Evolutionary conservation across 2,329 filamentous ascomycete genomes (phyloP), one percentile per base, ranked within the genome.

Genomic region (Botrytis deweyae): DNA sequence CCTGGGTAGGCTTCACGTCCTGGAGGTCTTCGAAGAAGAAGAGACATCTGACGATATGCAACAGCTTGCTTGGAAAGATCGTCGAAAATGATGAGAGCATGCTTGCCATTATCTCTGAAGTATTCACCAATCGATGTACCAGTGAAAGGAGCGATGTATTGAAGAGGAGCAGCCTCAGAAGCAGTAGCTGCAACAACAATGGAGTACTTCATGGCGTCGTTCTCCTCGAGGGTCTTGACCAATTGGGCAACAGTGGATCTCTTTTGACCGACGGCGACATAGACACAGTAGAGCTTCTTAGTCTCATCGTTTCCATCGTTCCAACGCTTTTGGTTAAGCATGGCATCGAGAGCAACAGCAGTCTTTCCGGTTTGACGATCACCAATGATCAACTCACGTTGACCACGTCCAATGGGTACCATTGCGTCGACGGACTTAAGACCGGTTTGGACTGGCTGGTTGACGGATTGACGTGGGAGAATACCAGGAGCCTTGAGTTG

Each of bases 321-420:
- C 95, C 95, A 98, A 83, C 95, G 90, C 91, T 96, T 97, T 90
- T 99, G 96, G 92, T 99, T 99, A 77, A 99, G 92, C 81, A 99
- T 98, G 85, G 95, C 91, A 85, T 99, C 96, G 77, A 99, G 93
- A 82, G 92, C 95, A 84, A 99, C 95, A 82, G 96, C 96, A 84
- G 96, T 99, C 93, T 99, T 99, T 87, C 96, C 96, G 82, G 96
- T 99, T 88, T 99, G 96, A 94, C 96, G 96, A 85, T 99, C 96
- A 89, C 96, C 96, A 86, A 99, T 99, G 86, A 99, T 98, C 90
- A 99, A 88, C 89, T 99, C 96, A 95, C 96, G 96, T 90, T 99
- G 96, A 84, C 96, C 96, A 95, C 96, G 96, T 85, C 96, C 96
- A 82, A 99, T 98, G 82, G 96, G 96, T 81, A 99, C 96, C 96